These are phyloP conservation scores for Magnusiomyces suaveolens DNA, from an alignment of 1,139 yeast genomes.

Conservation along the genomic window DNA sequence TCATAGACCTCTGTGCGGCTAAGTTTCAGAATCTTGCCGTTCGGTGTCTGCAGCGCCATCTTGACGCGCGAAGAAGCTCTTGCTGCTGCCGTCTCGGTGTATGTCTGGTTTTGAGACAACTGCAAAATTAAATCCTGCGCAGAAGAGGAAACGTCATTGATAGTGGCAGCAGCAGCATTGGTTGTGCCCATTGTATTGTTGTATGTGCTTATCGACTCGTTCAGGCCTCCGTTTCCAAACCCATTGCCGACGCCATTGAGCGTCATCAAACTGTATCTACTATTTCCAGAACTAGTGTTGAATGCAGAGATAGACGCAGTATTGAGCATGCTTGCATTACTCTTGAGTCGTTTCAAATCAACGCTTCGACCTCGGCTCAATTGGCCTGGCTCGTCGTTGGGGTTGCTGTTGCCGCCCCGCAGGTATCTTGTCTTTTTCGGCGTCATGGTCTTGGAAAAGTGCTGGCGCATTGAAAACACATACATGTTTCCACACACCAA, in stretches of 20 bases:
- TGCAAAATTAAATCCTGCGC: not conserved
- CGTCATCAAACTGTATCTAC: not conserved
- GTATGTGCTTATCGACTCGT: not conserved
- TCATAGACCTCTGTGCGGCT: slow-evolving; percentile 36
- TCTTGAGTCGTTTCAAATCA: slow-evolving; percentile 3
- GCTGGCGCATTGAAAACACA: slow-evolving; percentile 35
- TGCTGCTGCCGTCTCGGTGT: not conserved
- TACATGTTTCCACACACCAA: slow-evolving; percentile 51
- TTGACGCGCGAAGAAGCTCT: slow-evolving; percentile 30
- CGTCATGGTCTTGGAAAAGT: slow-evolving; percentile 1
- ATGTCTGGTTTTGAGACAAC: not conserved
- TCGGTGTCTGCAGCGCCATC: slow-evolving; percentile 71
- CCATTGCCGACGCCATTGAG: not conserved
- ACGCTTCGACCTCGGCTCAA: not conserved
- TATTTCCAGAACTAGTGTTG: not conserved
- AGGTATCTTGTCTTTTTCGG: not conserved
- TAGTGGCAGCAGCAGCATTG: not conserved
- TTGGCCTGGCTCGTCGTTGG: not conserved
- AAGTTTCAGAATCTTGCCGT: slow-evolving; percentile 65
- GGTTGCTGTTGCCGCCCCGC: not conserved
- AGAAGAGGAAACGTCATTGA: not conserved
- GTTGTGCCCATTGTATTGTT: not conserved
- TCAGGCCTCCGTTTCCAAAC: not conserved
- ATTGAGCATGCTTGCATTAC: slow-evolving; percentile 1
- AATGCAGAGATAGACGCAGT: not conserved